Conservation (phyloP, 208 protist species). For the Crithidia bombi region DNA sequence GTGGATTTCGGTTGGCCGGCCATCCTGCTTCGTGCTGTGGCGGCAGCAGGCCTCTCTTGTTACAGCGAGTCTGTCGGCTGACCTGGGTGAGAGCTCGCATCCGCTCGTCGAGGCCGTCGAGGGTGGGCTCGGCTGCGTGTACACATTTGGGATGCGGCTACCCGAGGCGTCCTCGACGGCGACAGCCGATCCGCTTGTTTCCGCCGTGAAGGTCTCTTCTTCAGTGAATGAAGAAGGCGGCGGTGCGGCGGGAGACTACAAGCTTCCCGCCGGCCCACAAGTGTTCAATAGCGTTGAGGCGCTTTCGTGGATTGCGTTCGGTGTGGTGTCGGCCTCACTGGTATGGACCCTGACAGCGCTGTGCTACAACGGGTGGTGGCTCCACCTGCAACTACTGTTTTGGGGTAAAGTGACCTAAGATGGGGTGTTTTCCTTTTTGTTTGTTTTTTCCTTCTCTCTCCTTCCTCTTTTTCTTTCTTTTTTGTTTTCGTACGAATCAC, state of each 20-base stretch:
- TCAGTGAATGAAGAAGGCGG: slow-evolving; percentile 3
- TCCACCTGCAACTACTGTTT: slow-evolving; percentile 70
- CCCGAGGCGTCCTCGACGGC: slow-evolving; percentile 15
- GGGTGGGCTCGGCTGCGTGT: slow-evolving; percentile 59
- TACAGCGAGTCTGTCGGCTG: slow-evolving; percentile 35
- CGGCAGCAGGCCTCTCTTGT: slow-evolving; percentile 46
- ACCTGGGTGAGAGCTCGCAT: slow-evolving; percentile 28
- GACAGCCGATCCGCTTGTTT: slow-evolving; percentile 20
- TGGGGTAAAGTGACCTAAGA: slow-evolving; percentile 55
- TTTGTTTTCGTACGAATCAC: too few relatives aligned
- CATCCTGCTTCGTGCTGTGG: slow-evolving; percentile 44
- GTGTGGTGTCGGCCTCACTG: slow-evolving; percentile 61
- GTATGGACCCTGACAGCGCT: slow-evolving; percentile 71
- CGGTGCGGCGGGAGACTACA: slow-evolving; percentile 2
- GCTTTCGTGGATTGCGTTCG: slow-evolving; percentile 64
- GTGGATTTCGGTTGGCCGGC: slow-evolving; percentile 53
- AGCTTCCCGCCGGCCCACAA: slow-evolving; percentile 11
- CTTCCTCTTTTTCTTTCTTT: slow-evolving; percentile 28
- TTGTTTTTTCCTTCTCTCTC: not conserved
- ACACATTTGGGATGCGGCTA: slow-evolving; percentile 38
- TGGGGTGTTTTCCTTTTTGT: slow-evolving; percentile 2
- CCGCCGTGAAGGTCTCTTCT: slow-evolving; percentile 24
- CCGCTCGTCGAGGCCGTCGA: slow-evolving; percentile 65
- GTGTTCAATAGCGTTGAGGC: slow-evolving; percentile 55
- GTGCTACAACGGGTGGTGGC: slow-evolving; percentile 73